These are phyloP conservation scores for Diutina ranongensis DNA, from an alignment of 1,139 yeast species.

Conservation along the genomic window DNA sequence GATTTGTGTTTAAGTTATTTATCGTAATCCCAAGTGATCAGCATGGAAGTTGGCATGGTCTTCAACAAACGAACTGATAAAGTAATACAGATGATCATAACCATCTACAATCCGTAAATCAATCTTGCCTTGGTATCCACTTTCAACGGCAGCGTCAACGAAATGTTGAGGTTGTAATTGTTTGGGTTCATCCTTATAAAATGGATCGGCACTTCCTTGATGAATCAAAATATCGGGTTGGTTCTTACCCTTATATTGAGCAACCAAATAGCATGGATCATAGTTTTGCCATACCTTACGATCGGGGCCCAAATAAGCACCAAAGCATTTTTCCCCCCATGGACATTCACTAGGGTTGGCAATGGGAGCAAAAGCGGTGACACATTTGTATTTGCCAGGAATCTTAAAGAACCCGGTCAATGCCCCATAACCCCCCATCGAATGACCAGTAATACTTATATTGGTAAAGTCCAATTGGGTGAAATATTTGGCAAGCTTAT, in stretches of 20 bases:
- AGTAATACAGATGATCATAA: conserved; percentile 86
- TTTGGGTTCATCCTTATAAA: conserved; percentile 38
- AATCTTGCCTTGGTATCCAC: conserved; percentile 50
- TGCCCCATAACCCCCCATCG: conserved; percentile 98
- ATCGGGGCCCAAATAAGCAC: conserved; percentile 61
- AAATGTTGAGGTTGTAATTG: conserved; percentile 76
- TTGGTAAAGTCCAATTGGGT: conserved; percentile 41
- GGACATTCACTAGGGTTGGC: conserved; percentile 63
- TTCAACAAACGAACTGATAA: conserved; percentile 68
- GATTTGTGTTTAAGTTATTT: not conserved
- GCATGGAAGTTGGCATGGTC: conserved; percentile 88
- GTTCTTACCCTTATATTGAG: conserved; percentile 36
- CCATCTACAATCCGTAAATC: conserved; percentile 62
- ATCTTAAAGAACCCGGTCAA: conserved; percentile 62
- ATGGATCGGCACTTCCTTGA: conserved; percentile 69
- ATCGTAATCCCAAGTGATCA: conserved; percentile 34
- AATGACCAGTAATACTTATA: conserved; percentile 80
- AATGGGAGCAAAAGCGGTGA: conserved; percentile 88
- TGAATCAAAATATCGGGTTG: conserved; percentile 65
- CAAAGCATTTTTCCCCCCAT: conserved; percentile 80
- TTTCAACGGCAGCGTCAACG: conserved; percentile 47
- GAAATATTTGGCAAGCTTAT: conserved; percentile 33
- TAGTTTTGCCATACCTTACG: conserved; percentile 53
- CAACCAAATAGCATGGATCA: conserved; percentile 72
- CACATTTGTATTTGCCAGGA: conserved; percentile 68